phyloP scores from a whole-genome alignment of 2,329 filamentous ascomycete genomes.

The Pezicula rhizophila region DNA sequence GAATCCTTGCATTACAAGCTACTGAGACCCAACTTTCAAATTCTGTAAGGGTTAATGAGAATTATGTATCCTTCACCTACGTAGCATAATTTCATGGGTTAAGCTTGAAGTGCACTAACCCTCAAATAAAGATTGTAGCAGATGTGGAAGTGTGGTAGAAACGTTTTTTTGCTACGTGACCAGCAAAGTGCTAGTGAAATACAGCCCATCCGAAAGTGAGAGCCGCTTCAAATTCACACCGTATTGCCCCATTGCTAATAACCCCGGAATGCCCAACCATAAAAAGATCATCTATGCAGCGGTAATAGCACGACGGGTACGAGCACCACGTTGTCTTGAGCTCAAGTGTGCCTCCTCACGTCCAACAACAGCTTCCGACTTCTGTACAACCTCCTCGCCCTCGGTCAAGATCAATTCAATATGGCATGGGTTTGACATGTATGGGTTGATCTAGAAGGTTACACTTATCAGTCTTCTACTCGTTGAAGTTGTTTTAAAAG shows the following conservation, averaged over 20 bases:
- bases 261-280: slow-evolving; percentile 21
- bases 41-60: no score
- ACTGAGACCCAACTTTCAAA: no score
- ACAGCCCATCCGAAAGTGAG: slow-evolving; percentile 21
- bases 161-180: slow-evolving; percentile 16
- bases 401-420: slow-evolving; percentile 99
- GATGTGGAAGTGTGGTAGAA: not conserved
- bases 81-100: no score
- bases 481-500: slow-evolving; percentile 21
- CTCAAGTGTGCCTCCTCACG: slow-evolving; percentile 65
- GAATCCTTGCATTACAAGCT: no score
- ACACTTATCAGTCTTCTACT: slow-evolving; percentile 7
- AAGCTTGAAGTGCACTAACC: no score
- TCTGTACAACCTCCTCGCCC: slow-evolving; percentile 91
- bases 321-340: slow-evolving; percentile 85
- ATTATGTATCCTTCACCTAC: no score
- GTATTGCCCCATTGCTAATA: slow-evolving; percentile 16
- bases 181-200: slow-evolving; percentile 26
- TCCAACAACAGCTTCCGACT: slow-evolving; percentile 65
- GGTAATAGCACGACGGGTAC: slow-evolving; percentile 58
- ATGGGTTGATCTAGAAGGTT: slow-evolving; percentile 83
- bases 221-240: slow-evolving; percentile 15
- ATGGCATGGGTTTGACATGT: slow-evolving; percentile 99
- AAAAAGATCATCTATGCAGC: slow-evolving; percentile 46
- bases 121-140: not conserved